Conservation (phyloP, 495 filamentous ascomycete species). For the Copromyces sp. region DNA sequence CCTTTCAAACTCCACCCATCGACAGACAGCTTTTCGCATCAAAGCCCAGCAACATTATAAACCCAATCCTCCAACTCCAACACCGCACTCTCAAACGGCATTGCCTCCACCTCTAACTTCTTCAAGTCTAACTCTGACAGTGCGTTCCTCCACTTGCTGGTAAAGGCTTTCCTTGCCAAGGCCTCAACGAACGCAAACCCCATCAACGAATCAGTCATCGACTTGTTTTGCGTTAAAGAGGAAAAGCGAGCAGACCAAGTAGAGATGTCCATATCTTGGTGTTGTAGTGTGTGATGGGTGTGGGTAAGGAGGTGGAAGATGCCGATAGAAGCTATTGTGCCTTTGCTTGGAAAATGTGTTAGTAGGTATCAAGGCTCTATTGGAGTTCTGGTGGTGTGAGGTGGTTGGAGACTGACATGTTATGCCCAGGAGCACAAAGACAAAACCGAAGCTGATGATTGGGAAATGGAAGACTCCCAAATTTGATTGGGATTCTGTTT, state of each 20-base stretch:
- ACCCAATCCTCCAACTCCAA: background rate
- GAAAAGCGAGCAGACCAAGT: background rate
- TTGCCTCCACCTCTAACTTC: background rate
- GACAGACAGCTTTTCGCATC: background rate
- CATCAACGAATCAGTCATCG: background rate
- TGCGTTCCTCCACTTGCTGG: background rate
- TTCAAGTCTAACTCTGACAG: background rate
- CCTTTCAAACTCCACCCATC: background rate
- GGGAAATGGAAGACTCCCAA: background rate
- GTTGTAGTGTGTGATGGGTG: background rate
- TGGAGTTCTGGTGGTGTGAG: background rate
- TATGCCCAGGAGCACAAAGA: background rate
- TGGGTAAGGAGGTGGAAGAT: background rate
- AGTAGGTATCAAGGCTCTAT: rapidly evolving
- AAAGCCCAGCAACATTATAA: background rate
- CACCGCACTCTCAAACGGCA: background rate
- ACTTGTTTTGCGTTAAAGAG: background rate
- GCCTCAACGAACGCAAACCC: background rate
- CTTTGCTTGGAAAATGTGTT: background rate
- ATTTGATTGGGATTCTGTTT: background rate
- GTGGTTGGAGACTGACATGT: background rate
- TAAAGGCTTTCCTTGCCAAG: background rate
- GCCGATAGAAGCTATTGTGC: background rate
- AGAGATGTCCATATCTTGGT: background rate
- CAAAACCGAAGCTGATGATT: background rate